phyloP scores from a whole-genome alignment of 345 rosid species.

The Camelina laxa region DNA sequence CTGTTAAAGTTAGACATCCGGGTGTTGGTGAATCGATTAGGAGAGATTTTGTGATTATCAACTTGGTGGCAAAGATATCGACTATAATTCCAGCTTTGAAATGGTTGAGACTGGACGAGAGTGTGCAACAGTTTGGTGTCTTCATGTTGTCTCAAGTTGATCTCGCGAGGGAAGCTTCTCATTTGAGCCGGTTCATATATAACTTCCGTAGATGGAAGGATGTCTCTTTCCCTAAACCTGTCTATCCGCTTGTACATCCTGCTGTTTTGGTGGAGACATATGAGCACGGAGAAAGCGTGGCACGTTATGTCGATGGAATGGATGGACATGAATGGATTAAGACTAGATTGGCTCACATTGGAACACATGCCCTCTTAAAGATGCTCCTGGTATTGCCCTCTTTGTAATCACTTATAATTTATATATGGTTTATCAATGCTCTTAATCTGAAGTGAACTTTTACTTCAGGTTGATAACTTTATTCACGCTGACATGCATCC shows the following conservation, averaged over 20 bases:
- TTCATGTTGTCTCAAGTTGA: slow-evolving; percentile 99
- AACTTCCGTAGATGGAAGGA: slow-evolving; percentile 97
- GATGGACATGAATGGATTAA: slow-evolving; percentile 78
- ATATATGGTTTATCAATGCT: not conserved
- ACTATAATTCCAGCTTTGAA: slow-evolving; percentile 75
- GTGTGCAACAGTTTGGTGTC: slow-evolving; percentile 95
- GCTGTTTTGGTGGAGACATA: slow-evolving; percentile 97
- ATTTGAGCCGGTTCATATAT: slow-evolving; percentile 89
- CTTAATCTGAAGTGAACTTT: slow-evolving; percentile 13
- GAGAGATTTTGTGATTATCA: slow-evolving; percentile 90
- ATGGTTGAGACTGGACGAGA: slow-evolving; percentile 96
- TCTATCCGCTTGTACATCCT: slow-evolving; percentile 97
- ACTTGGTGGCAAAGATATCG: slow-evolving; percentile 72
- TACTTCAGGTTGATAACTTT: slow-evolving; percentile 91
- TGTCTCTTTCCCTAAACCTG: slow-evolving; percentile 98
- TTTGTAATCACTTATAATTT: slow-evolving; percentile 20
- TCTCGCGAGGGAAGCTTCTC: slow-evolving; percentile 99
- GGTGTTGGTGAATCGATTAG: slow-evolving; percentile 97
- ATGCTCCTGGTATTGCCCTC: slow-evolving; percentile 81
- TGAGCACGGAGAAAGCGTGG: slow-evolving; percentile 94
- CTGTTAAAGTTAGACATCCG: slow-evolving; percentile 99
- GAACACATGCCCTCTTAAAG: slow-evolving; percentile 96
- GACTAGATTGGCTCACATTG: slow-evolving; percentile 89
- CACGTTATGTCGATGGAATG: slow-evolving; percentile 82
- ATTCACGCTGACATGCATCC: slow-evolving; percentile 99